Evolutionary conservation across 2,329 filamentous ascomycete genomes (phyloP), one percentile per base, ranked within the genome.

Genomic region (Ambrosiella cleistominuta): DNA sequence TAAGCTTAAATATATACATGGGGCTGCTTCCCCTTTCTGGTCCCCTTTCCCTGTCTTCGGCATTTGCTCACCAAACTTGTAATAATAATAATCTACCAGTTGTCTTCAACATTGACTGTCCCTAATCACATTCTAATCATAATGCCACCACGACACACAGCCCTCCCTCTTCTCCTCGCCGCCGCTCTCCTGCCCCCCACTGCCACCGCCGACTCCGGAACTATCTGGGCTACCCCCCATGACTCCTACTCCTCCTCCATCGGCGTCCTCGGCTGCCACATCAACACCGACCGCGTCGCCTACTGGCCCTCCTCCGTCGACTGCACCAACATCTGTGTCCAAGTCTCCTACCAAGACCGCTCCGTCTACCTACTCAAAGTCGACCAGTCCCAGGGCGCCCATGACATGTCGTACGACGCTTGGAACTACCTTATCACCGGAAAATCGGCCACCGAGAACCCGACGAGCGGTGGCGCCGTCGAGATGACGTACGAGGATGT

Each of bases 381-480:
- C 62, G 79, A 81, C 70, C 67, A 70, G 56, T 81, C 78, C 0
- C 71, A 70, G 45, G 78, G 77, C 54, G 78, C 78, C 56, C 66
- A 78, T 66, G 79, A 82, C 67, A 74, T 82, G 69, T 74, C 71
- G 59, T 82, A 81, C 70, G 78, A 81, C 62, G 78, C 78, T 54
- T 82, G 77, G 76, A 80, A 79, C 71, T 75, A 76, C 64, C 75
- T 82, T 45, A 67, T 68, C 63, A 76, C 72, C 39, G 78, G 78
- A 62, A 64, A 71, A 61, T 70, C 71, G 11, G 79, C 78, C 45
- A 69, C 67, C 7, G 65, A 70, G 12, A 65, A 70, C 54, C 77
- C 77, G 12, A 68, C 70, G 2, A 60, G 65, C 40, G 78, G 77
- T 60, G 78, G 78, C 51, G 73, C 74, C 54, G 68, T 77, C 49